Evolutionary conservation across 208 protist genomes (phyloP).

Genomic region (Blechomonas ayalai): DNA sequence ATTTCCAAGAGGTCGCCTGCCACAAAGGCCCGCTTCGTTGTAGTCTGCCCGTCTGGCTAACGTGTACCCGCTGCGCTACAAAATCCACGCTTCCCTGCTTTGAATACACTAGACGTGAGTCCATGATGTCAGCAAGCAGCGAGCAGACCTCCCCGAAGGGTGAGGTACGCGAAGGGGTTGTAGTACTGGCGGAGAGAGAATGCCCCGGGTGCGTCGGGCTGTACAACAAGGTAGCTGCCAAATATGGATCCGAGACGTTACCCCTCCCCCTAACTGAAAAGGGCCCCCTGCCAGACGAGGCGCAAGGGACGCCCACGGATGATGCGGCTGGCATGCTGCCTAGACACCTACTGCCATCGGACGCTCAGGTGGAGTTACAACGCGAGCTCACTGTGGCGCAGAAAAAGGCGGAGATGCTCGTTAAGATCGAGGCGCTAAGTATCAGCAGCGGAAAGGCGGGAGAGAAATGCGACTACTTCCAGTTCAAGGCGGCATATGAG

Average conservation of each 20-base stretch:
- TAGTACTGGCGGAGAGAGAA: conserved; percentile 36
- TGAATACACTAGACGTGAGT: conserved; percentile 25
- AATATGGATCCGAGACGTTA: conserved; percentile 40
- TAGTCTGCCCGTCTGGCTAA: conserved; percentile 32
- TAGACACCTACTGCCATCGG: conserved; percentile 30
- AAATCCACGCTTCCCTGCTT: conserved; percentile 47
- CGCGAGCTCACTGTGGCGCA: conserved; percentile 26
- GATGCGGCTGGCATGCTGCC: conserved; percentile 16
- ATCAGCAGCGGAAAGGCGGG: conserved; percentile 39
- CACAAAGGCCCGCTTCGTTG: conserved; percentile 43
- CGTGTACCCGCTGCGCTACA: conserved; percentile 61
- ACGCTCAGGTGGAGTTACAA: conserved; percentile 41
- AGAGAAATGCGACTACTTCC: conserved; percentile 34
- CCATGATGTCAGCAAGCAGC: conserved; percentile 3
- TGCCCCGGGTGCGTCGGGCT: conserved; percentile 68
- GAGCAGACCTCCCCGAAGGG: conserved; percentile 5
- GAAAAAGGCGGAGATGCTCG: conserved; percentile 52
- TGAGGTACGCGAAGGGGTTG: conserved; percentile 9
- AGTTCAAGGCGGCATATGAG: conserved; percentile 36
- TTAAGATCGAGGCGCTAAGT: conserved; percentile 74
- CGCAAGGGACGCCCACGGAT: neutral
- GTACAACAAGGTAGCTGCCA: conserved; percentile 66
- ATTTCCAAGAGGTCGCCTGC: conserved; percentile 67
- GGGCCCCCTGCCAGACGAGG: neutral
- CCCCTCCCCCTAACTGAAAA: conserved; percentile 4